Evolutionary conservation across 1,284 basidiomycete species (phyloP).

Genomic region (Naganishia sp.): DNA sequence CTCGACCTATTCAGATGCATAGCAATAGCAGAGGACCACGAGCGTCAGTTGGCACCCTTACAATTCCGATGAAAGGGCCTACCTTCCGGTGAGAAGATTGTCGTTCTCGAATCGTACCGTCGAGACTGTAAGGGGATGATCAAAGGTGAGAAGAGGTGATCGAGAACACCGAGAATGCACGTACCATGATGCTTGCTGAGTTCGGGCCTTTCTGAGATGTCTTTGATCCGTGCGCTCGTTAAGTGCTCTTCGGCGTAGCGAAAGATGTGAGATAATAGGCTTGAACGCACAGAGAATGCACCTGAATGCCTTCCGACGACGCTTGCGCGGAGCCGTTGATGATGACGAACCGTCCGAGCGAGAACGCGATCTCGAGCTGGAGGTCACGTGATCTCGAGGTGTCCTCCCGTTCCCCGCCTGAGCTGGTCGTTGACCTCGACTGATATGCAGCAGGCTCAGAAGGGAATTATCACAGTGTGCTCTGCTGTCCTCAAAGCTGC

Average conservation of each 20-base stretch:
- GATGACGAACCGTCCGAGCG: constrained; percentile 17
- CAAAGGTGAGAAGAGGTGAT: background rate
- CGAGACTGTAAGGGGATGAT: constrained; percentile 25
- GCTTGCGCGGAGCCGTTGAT: constrained; percentile 21
- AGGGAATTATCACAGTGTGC: too few species aligned
- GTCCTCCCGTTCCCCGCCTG: too few species aligned
- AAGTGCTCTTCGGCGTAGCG: background rate
- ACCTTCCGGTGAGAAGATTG: constrained; percentile 96
- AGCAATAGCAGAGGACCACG: constrained; percentile 10
- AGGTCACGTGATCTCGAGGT: too few species aligned
- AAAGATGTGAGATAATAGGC: background rate
- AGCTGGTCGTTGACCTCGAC: too few species aligned
- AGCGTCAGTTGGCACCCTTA: background rate
- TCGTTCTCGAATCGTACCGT: constrained; percentile 62
- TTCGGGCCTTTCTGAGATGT: background rate
- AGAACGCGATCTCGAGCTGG: too few species aligned
- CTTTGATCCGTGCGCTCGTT: background rate
- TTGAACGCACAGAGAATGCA: background rate
- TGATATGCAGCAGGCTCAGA: too few species aligned
- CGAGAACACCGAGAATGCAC: background rate
- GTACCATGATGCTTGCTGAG: constrained; percentile 3
- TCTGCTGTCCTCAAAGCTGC: too few species aligned
- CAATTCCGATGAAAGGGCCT: constrained; percentile 41
- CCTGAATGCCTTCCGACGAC: background rate
- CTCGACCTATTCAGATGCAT: constrained; percentile 62